Evolutionary conservation across 305 asterid genomes (phyloP).

Genomic region (Fraxinus floribunda): DNA sequence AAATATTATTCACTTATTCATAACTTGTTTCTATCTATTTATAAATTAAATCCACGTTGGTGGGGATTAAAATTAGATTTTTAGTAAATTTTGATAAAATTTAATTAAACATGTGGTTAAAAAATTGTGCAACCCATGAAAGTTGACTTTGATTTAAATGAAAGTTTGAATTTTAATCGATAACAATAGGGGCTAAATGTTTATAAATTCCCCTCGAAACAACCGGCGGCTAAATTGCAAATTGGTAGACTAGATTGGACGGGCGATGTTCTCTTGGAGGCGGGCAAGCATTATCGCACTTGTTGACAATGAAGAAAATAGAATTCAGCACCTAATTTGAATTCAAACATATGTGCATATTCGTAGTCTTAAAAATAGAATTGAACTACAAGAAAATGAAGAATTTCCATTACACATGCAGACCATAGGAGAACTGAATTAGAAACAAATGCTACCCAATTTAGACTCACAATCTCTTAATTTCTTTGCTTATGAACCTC

Average conservation of each 20-base stretch:
- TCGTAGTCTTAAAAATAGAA: neutral
- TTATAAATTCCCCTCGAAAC: no score
- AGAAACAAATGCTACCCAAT: constrained; percentile 19
- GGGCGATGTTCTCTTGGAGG: no score
- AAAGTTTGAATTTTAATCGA: no score
- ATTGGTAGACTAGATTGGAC: neutral
- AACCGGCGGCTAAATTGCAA: neutral
- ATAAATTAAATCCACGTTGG: no score
- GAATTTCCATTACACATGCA: neutral
- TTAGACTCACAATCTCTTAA: constrained; percentile 28
- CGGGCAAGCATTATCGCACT: neutral
- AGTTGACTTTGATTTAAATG: no score
- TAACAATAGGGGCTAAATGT: no score
- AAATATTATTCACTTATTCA: no score
- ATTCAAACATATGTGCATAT: neutral
- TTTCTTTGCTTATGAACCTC: constrained; percentile 19
- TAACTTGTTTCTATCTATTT: no score
- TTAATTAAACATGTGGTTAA: no score
- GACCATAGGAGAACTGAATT: neutral
- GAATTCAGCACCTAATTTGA: neutral
- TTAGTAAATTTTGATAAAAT: no score
- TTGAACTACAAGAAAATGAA: neutral
- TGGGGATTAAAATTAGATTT: no score
- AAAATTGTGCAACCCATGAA: no score
- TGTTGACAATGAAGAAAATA: neutral